Evolutionary conservation across 2,329 filamentous ascomycete species (phyloP), one percentile per base, ranked within the genome.

Genomic region (Monilinia laxa): DNA sequence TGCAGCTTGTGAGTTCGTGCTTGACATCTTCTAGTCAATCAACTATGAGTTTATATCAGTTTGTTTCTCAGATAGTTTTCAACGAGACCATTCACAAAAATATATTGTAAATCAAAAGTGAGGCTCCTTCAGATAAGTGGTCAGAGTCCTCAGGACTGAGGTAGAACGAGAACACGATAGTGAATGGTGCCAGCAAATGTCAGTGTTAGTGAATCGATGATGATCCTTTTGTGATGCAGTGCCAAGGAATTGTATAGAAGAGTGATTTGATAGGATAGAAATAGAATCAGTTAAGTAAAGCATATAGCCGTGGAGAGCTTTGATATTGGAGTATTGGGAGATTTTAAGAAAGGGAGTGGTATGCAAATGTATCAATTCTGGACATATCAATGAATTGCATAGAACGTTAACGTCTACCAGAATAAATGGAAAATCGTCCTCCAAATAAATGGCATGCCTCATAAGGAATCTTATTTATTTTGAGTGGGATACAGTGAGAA

Each of bases 151-250:
- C 9, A 12, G 28, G 12, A 12, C 4, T 23, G 12, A 18, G 45
- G 28, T 47, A 23, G 58, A 53, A 31, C 9, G 23, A 52, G 16
- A n/a, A 60, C 28, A 12, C 31, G 58, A 52, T 42, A 31, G 54
- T 60, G 47, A 65, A 31, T 60, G 55, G 47, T 65, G 63, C 63
- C 63, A 65, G 55, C 63, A 31, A 42, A 58, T 20, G n/a, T 38
- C 45, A 60, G 47, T 20, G 4, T 60, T 4, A 23, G 20, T 28
- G 28, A 23, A 4, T 35, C n/a, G 23, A n/a, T 60, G 16, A 23
- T 31, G 45, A 25, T 53, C 3, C 18, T 14, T 42, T 31, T 18
- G 55, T 65, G 45, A n/a, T 40, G 52, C 55, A 12, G 14, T 31
- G 20, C 31, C 45, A 51, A 60, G 28, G 28, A 42, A 23, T 10